Base-by-base conservation (phyloP, 23 red algal species). In the Agarophyton chilense region DNA sequence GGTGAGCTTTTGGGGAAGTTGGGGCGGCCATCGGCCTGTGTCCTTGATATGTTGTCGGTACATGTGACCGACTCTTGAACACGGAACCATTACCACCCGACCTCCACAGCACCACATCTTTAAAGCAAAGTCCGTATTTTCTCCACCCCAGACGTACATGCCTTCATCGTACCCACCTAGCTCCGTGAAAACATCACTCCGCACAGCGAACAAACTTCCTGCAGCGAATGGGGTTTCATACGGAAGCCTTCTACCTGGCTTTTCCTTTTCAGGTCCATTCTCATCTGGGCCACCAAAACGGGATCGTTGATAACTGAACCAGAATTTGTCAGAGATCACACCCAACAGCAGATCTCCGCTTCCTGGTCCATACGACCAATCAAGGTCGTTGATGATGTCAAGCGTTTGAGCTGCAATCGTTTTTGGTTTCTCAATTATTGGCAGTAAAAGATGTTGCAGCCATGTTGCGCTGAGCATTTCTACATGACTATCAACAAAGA, bases 61-160 rank as follows among this genome's bases (percentile, higher is more conserved):
- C 87, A 91, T 91, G 47, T 91, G 87, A 67, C 87, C 87, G 36
- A 91, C 87, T 52, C 87, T 51, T 26, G 87, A 91, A 52, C 87
- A 91, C 0, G 87, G 87, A 44, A 91, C 87, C 87, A 91, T 91
- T 13, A 91, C 87, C 18, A 91, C 16, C 31, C 87, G 55, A 28
- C 87, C 87, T 14, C 87, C 87, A 68, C 87, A 91, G 19, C 34
- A 56, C 87, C 87, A 91, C 41, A 81, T 73, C 39, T 91, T 91
- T 41, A 91, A 72, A 26, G 87, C 87, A 51, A 91, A 70, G 16
- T 91, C 87, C 29, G 87, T 91, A 70, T 91, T 91, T 60, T 91
- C 87, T 21, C 87, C 87, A 34, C 87, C 87, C 87, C 87, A 91
- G 9, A 91, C 87, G 60, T 91, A 91, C 73, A 91, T 79, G 8